These are phyloP conservation scores for Chalaropsis ovoidea DNA, from an alignment of 2,329 filamentous ascomycete species.

Conservation along the genomic window DNA sequence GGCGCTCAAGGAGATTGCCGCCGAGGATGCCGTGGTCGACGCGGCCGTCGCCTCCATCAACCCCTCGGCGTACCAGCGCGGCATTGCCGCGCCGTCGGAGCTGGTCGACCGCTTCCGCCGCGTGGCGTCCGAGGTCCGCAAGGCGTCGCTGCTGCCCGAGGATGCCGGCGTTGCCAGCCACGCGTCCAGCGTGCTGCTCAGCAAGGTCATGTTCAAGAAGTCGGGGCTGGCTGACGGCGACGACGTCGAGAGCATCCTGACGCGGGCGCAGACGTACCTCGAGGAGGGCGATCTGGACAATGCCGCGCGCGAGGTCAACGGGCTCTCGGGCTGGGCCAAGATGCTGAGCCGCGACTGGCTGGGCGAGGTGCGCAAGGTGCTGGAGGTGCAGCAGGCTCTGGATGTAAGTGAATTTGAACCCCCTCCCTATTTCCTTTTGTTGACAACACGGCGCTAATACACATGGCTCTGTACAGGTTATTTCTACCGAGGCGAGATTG, in stretches of 20 bases:
- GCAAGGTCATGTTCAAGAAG: slow-evolving; percentile 95
- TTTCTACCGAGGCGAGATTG: slow-evolving; percentile 78
- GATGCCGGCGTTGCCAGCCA: slow-evolving; percentile 92
- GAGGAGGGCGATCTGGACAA: slow-evolving; percentile 89
- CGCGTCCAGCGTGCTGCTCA: slow-evolving; percentile 78
- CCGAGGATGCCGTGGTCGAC: slow-evolving; percentile 73
- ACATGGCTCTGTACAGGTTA: slow-evolving; percentile 48
- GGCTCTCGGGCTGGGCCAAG: slow-evolving; percentile 86
- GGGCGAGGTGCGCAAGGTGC: slow-evolving; percentile 74
- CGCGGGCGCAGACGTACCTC: slow-evolving; percentile 76
- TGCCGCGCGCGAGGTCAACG: slow-evolving; percentile 91
- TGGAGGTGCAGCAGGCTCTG: slow-evolving; percentile 92
- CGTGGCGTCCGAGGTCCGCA: slow-evolving; percentile 83
- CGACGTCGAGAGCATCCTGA: slow-evolving; percentile 89
- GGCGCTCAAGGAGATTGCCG: slow-evolving; percentile 83
- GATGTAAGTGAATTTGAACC: slow-evolving; percentile 55
- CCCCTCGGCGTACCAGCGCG: slow-evolving; percentile 83
- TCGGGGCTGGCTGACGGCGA: slow-evolving; percentile 69
- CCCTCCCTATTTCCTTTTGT: not conserved
- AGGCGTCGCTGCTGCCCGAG: slow-evolving; percentile 83
- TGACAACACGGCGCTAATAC: slow-evolving; percentile 28
- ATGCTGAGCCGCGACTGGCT: slow-evolving; percentile 92
- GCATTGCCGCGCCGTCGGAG: slow-evolving; percentile 71
- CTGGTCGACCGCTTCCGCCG: slow-evolving; percentile 93
- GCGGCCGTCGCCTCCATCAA: slow-evolving; percentile 96